A percentile compares a stretch with the other conserved stretches of the same genome.
phyloP scores from a whole-genome alignment of 495 filamentous ascomycete species.

The Aspergillus carlsbadensis region DNA sequence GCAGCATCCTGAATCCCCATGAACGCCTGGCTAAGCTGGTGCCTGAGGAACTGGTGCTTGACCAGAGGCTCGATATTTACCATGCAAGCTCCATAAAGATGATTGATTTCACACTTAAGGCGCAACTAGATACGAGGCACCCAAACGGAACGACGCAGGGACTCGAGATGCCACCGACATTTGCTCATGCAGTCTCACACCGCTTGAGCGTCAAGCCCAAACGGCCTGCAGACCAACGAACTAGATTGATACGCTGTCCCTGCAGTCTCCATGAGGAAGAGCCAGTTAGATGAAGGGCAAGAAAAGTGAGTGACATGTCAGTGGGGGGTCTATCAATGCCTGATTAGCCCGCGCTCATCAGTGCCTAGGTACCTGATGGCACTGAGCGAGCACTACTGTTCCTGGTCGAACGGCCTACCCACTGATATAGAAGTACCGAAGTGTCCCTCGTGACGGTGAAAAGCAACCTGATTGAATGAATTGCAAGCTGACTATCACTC shows the following conservation, averaged over 20 bases:
- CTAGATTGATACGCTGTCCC: conserved; percentile 4
- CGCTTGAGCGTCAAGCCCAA: not conserved
- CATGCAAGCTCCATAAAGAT: no score
- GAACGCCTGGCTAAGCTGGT: no score
- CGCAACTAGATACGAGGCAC: not conserved
- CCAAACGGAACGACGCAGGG: not conserved
- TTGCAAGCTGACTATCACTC: no score
- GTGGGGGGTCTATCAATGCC: conserved; percentile 2
- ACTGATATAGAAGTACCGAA: not conserved
- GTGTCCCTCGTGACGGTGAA: not conserved
- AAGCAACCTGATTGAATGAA: conserved; percentile 1
- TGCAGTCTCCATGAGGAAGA: conserved; percentile 6
- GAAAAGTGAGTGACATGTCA: not conserved
- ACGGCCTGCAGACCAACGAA: conserved; percentile 1
- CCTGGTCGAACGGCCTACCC: not conserved
- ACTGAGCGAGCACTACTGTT: not conserved
- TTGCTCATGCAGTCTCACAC: conserved; percentile 4
- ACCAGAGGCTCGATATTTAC: no score
- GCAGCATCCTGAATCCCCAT: no score
- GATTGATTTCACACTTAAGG: no score
- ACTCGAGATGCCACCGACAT: not conserved
- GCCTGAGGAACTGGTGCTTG: no score
- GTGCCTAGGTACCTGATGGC: conserved; percentile 7
- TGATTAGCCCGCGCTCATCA: conserved; percentile 7
- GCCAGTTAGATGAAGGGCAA: conserved; percentile 1